Evolutionary conservation across 257 asterid genomes (phyloP).

Genomic region (Solanum chiquidenum): DNA sequence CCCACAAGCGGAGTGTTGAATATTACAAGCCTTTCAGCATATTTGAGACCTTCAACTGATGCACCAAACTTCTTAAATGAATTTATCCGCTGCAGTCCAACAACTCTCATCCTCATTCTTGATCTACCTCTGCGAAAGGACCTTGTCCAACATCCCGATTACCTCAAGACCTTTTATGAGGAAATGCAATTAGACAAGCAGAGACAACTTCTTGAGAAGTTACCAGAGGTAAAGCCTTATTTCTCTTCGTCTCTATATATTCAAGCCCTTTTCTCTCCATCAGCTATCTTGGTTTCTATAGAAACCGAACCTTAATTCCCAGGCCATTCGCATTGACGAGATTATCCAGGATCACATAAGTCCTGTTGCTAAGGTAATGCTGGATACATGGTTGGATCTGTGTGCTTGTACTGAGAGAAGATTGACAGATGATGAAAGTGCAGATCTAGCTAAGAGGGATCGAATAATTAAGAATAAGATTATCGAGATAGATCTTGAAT

Average conservation of each 20-base stretch:
- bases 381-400: slow-evolving; percentile 46
- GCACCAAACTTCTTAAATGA: slow-evolving; percentile 79
- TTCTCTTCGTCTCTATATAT: slow-evolving; percentile 41
- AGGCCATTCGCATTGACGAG: slow-evolving; percentile 28
- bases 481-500: slow-evolving; percentile 59
- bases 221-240: slow-evolving; percentile 53
- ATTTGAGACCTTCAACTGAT: slow-evolving; percentile 52
- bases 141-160: slow-evolving; percentile 40
- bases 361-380: slow-evolving; percentile 44
- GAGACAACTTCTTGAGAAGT: slow-evolving; percentile 42
- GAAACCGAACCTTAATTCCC: slow-evolving; percentile 23
- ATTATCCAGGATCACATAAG: slow-evolving; percentile 40
- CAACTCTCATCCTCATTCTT: slow-evolving; percentile 57
- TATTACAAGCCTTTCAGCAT: slow-evolving; percentile 63
- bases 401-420: slow-evolving; percentile 44
- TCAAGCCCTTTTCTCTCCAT: slow-evolving; percentile 57
- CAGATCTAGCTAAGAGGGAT: slow-evolving; percentile 43
- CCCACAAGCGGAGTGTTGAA: slow-evolving; percentile 68
- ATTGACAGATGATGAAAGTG: slow-evolving; percentile 37
- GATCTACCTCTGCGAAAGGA: slow-evolving; percentile 76
- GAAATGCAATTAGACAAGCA: slow-evolving; percentile 59
- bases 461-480: slow-evolving; percentile 30
- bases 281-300: slow-evolving; percentile 41
- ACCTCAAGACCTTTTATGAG: slow-evolving; percentile 67
- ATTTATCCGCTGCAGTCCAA: slow-evolving; percentile 53